A percentile compares a stretch with the other conserved stretches of the same genome.
phyloP scores from a whole-genome alignment of 139 green algal species.

The Chlorella sp. region DNA sequence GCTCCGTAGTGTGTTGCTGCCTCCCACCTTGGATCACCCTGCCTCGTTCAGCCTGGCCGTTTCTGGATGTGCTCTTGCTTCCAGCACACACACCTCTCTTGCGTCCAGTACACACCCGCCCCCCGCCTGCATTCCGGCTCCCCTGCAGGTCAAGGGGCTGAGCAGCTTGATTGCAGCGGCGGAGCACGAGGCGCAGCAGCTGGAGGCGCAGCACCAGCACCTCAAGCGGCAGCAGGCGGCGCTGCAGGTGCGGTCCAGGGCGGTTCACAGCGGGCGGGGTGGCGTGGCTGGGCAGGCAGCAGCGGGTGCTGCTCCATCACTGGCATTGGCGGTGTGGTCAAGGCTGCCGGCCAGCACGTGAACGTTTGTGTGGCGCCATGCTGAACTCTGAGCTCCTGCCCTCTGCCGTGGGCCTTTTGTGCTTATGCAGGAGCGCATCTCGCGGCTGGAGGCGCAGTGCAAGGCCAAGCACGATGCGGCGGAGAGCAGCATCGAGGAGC shows the following conservation, averaged over 20 bases:
- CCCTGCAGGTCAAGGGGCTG: conserved; percentile 49
- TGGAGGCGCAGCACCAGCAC: conserved; percentile 57
- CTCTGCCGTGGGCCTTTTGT: no score
- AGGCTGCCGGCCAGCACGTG: not conserved
- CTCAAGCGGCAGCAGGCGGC: conserved; percentile 69
- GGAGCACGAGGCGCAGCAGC: conserved; percentile 63
- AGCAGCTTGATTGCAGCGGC: conserved; percentile 35
- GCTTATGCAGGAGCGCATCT: conserved; percentile 66
- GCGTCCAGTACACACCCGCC: not conserved
- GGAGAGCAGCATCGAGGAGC: conserved; percentile 73
- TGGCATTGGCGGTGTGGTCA: not conserved
- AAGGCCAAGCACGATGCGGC: conserved; percentile 77
- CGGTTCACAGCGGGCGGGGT: not conserved
- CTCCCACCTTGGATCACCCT: not conserved
- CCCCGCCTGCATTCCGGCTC: no score
- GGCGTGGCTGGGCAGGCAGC: not conserved
- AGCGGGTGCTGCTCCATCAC: no score
- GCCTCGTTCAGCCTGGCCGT: not conserved
- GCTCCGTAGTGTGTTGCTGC: not conserved
- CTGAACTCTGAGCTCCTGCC: not conserved
- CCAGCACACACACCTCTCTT: not conserved
- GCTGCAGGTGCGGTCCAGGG: conserved; percentile 22
- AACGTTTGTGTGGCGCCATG: not conserved
- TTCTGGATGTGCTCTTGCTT: not conserved
- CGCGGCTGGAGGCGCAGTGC: conserved; percentile 73